Conservation (phyloP, 108 stramenopile species). For the Chaetoceros muelleri region DNA sequence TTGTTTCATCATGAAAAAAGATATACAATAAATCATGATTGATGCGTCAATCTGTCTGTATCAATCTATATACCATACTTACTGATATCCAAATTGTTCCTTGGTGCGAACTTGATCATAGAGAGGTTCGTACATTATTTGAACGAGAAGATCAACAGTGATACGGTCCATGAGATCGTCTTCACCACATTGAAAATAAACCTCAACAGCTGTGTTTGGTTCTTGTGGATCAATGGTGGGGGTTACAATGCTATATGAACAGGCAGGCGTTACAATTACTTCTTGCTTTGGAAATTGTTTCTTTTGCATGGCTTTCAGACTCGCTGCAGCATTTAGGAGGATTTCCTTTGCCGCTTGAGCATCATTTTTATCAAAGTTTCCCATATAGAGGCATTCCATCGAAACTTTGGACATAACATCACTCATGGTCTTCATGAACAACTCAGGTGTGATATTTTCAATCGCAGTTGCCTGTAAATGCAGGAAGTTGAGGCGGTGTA, state of each 20-base stretch:
- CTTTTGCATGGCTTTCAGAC: slow-evolving; percentile 28
- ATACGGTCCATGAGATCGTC: slow-evolving; percentile 52
- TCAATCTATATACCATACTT: not conserved
- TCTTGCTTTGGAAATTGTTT: slow-evolving; percentile 47
- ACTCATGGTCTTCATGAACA: slow-evolving; percentile 34
- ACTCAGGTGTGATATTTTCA: slow-evolving; percentile 22
- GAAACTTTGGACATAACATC: slow-evolving; percentile 34
- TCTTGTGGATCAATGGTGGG: slow-evolving; percentile 58
- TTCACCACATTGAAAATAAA: slow-evolving; percentile 74
- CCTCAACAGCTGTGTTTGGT: slow-evolving; percentile 68
- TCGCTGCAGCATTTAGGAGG: slow-evolving; percentile 23
- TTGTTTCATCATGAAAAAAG: slow-evolving; percentile 18
- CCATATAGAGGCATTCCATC: slow-evolving; percentile 57
- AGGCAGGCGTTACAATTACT: slow-evolving; percentile 31
- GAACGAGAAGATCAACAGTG: slow-evolving; percentile 54
- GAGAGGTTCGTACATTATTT: slow-evolving; percentile 71
- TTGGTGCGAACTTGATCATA: slow-evolving; percentile 68
- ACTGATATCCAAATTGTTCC: slow-evolving; percentile 22
- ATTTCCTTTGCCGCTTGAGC: slow-evolving; percentile 30
- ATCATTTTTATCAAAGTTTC: slow-evolving; percentile 44
- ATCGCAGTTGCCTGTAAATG: slow-evolving; percentile 26
- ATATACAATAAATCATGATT: slow-evolving; percentile 12
- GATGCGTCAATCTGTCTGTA: slow-evolving; percentile 6
- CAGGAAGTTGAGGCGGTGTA: not conserved
- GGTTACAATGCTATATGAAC: slow-evolving; percentile 11